Percentiles rank a stretch among this genome's conserved stretches.
Evolutionary conservation across 257 asterid species (phyloP).

Genomic region (Solanum arcanum): DNA sequence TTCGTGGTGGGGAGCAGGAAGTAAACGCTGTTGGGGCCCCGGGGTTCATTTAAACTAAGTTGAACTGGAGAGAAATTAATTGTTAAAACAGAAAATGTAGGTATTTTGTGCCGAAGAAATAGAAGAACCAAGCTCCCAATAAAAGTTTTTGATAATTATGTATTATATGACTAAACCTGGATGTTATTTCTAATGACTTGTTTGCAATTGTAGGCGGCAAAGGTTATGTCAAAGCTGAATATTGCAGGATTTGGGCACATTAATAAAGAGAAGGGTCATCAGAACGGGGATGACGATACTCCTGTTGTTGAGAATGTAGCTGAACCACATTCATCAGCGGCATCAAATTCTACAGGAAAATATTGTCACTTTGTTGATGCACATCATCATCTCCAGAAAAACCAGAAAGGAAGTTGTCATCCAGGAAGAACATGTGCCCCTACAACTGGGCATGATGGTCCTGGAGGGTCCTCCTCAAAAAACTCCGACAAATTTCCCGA

Average conservation of each 20-base stretch:
- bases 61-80: not conserved
- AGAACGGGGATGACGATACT: slow-evolving; percentile 4
- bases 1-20: not conserved
- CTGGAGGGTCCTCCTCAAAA: not conserved
- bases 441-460: not conserved
- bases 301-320: slow-evolving; percentile 8
- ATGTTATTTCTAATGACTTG: not conserved
- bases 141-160: not conserved
- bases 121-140: not conserved
- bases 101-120: not conserved
- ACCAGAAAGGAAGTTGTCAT: not conserved
- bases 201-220: slow-evolving; percentile 28
- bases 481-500: not conserved
- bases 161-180: not conserved
- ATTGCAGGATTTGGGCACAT: slow-evolving; percentile 18
- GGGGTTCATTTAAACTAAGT: not conserved
- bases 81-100: not conserved
- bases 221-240: slow-evolving; percentile 40
- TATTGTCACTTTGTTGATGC: not conserved
- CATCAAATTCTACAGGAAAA: not conserved
- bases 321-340: slow-evolving; percentile 5
- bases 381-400: not conserved
- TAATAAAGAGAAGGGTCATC: slow-evolving; percentile 18
- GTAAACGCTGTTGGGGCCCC: not conserved
- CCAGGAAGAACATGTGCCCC: not conserved